Conservation (phyloP, 2,329 filamentous ascomycete genomes). For the Penicillium paneum region DNA sequence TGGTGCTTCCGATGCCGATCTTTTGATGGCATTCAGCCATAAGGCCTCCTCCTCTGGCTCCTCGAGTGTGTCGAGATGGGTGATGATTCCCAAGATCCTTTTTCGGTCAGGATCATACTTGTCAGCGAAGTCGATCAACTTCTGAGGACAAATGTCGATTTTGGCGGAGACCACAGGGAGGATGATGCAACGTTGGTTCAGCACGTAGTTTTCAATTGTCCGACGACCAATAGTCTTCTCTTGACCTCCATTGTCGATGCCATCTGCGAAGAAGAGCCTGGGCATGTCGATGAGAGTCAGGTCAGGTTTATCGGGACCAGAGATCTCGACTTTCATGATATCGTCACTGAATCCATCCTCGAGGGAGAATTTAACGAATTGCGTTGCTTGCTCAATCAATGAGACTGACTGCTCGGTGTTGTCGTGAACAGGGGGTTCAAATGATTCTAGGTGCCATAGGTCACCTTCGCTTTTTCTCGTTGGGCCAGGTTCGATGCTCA, state of each 20-base stretch:
- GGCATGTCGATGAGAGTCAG: conserved; percentile 62
- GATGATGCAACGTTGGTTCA: conserved; percentile 57
- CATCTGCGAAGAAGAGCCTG: conserved; percentile 55
- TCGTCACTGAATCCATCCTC: conserved; percentile 35
- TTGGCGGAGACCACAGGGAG: conserved; percentile 54
- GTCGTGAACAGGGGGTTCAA: background rate
- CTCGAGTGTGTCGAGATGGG: conserved; percentile 45
- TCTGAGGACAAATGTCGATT: conserved; percentile 55
- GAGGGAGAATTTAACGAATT: conserved; percentile 49
- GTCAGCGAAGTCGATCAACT: conserved; percentile 51
- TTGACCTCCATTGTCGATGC: conserved; percentile 47
- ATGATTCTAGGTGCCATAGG: conserved; percentile 10
- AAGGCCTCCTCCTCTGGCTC: conserved; percentile 32
- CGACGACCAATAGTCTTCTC: conserved; percentile 52
- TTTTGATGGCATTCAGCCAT: conserved; percentile 39
- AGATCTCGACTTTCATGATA: conserved; percentile 59
- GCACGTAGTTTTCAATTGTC: conserved; percentile 55
- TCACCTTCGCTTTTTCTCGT: conserved; percentile 10
- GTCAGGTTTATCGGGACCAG: conserved; percentile 58
- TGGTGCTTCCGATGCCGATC: conserved; percentile 42
- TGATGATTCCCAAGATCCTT: conserved; percentile 48
- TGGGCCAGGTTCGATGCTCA: conserved; percentile 41
- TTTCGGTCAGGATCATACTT: conserved; percentile 29
- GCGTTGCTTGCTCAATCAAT: conserved; percentile 53
- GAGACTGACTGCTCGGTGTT: conserved; percentile 35